Percentiles rank a stretch among this genome's conserved stretches.
phyloP scores from a whole-genome alignment of 495 filamentous ascomycete genomes.

The Xeromyces bisporus region DNA sequence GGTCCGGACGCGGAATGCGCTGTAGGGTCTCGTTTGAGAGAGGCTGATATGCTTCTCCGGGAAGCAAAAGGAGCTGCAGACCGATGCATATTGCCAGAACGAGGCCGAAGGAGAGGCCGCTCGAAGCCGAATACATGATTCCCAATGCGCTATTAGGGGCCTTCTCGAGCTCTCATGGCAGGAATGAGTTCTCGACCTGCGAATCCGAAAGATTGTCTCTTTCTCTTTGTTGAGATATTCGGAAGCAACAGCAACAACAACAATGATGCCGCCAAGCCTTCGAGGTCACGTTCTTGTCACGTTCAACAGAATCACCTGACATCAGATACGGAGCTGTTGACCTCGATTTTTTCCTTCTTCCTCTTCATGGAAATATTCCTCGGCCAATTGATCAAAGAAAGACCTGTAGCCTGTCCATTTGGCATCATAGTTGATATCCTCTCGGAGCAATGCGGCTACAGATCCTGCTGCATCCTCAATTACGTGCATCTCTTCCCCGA shows the following conservation, averaged over 20 bases:
- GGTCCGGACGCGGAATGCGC: constrained; percentile 45
- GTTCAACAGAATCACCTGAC: constrained; percentile 20
- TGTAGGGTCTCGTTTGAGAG: constrained; percentile 57
- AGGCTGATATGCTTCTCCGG: constrained; percentile 43
- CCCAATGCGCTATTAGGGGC: too few relatives aligned
- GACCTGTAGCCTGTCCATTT: background rate
- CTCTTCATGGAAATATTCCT: too few relatives aligned
- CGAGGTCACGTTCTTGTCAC: constrained; percentile 6
- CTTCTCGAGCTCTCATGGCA: too few relatives aligned
- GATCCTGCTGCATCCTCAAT: constrained; percentile 21
- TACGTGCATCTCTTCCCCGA: constrained; percentile 14
- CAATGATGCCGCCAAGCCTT: background rate
- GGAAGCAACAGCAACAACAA: too few relatives aligned
- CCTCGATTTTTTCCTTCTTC: too few relatives aligned
- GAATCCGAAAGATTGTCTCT: too few relatives aligned
- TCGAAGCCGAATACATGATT: constrained; percentile 18
- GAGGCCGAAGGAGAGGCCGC: constrained; percentile 8
- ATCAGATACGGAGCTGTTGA: too few relatives aligned
- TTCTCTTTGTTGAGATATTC: too few relatives aligned
- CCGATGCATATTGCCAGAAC: constrained; percentile 16
- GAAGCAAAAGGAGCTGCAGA: constrained; percentile 13
- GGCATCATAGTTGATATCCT: background rate
- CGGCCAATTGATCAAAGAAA: constrained; percentile 1
- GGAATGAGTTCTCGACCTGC: too few relatives aligned
- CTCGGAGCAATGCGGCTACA: constrained; percentile 10